These are phyloP conservation scores for Acrocalymma vagum DNA, from an alignment of 2,329 filamentous ascomycete species.

Conservation along the genomic window DNA sequence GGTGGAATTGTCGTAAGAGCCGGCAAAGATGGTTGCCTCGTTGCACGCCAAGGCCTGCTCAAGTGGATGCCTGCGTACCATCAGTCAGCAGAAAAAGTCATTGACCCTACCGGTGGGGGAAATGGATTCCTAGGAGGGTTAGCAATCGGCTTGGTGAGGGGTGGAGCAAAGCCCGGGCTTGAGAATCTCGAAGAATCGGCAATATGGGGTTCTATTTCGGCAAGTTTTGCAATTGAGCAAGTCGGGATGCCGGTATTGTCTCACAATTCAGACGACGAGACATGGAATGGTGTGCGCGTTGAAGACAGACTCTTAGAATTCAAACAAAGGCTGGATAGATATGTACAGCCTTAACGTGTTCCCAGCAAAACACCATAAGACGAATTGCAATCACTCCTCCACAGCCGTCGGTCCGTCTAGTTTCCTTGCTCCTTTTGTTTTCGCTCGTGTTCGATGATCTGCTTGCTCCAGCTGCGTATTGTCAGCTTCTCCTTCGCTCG, in stretches of 20 bases:
- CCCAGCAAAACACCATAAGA: too few species aligned
- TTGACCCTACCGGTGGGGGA: conserved; percentile 95
- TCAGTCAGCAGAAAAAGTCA: conserved; percentile 62
- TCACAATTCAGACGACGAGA: conserved; percentile 44
- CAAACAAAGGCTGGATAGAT: conserved; percentile 46
- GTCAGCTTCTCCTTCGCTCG: conserved; percentile 34
- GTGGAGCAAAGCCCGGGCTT: conserved; percentile 56
- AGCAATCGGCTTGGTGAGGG: conserved; percentile 62
- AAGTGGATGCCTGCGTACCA: conserved; percentile 85
- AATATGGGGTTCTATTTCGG: conserved; percentile 80
- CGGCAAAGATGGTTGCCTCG: conserved; percentile 75
- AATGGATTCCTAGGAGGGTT: conserved; percentile 83
- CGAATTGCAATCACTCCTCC: conserved; percentile 3
- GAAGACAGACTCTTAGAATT: conserved; percentile 53
- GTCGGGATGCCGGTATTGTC: conserved; percentile 77
- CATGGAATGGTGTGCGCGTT: conserved; percentile 58
- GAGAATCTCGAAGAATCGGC: conserved; percentile 72
- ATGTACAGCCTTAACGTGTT: conserved; percentile 46
- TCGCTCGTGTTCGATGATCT: conserved; percentile 75
- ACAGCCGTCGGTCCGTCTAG: conserved; percentile 23
- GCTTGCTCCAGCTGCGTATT: conserved; percentile 70
- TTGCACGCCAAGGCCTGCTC: conserved; percentile 48
- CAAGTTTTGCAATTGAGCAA: conserved; percentile 95
- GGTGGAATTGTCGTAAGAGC: conserved; percentile 73
- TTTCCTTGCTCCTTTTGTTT: conserved; percentile 49